These are phyloP conservation scores for Mycena olivaceomarginata DNA, from an alignment of 768 basidiomycete species.

Conservation along the genomic window DNA sequence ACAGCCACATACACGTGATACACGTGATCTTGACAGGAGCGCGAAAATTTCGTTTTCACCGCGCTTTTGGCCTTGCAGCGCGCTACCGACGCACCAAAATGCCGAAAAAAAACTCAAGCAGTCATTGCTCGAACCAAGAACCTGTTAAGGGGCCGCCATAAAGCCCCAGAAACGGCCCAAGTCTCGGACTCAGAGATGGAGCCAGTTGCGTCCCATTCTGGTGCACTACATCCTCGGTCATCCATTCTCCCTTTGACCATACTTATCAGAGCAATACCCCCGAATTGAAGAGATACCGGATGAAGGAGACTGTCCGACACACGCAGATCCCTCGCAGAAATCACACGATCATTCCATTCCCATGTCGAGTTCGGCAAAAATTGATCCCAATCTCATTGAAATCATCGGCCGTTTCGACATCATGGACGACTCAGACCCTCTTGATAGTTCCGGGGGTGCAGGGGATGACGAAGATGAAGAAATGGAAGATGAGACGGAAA, in stretches of 20 bases:
- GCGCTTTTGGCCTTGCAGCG: neutral
- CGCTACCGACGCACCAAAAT: neutral
- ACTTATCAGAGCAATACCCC: too few relatives aligned
- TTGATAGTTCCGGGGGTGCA: neutral
- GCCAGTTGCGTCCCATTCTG: too few relatives aligned
- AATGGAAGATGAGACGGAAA: neutral
- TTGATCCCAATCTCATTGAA: conserved; percentile 10
- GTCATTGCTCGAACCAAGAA: neutral
- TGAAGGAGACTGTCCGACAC: conserved; percentile 1
- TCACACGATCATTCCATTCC: neutral
- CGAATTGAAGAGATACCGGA: neutral
- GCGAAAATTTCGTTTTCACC: neutral
- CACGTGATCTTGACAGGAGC: neutral
- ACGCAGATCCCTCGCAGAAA: neutral
- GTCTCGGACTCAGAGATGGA: too few relatives aligned
- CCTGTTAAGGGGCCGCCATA: neutral
- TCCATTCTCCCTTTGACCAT: too few relatives aligned
- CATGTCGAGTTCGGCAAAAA: too few relatives aligned
- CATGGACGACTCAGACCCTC: neutral
- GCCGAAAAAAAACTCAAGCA: neutral
- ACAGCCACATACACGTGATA: conserved; percentile 7
- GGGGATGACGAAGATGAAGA: neutral
- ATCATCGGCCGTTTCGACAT: neutral
- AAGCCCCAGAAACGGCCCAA: neutral
- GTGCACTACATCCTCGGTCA: too few relatives aligned